Percentiles rank a stretch among this genome's conserved stretches.
Conservation (phyloP, 164 flowering plant species). For the Nymphaea thermarum region DNA sequence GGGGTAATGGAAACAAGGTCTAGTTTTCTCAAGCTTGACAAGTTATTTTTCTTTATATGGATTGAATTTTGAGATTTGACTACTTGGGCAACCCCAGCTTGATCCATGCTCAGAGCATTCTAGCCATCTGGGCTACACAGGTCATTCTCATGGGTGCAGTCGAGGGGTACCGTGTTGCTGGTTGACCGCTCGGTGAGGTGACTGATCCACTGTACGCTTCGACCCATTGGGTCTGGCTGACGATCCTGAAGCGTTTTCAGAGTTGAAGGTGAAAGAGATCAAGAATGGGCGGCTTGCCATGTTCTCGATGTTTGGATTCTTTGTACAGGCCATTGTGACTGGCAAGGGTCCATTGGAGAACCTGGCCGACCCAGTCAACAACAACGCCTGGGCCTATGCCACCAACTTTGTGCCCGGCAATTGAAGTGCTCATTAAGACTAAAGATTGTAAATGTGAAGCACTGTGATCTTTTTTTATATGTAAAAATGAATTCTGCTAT, state of each 20-base stretch:
- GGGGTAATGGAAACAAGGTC: too few relatives aligned
- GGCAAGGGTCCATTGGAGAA: conserved; percentile 5
- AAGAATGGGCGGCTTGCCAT: conserved; percentile 1
- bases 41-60: too few relatives aligned
- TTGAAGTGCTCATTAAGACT: background rate
- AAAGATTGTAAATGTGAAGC: too few relatives aligned
- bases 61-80: too few relatives aligned
- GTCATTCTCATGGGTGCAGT: conserved; percentile 1
- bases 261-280: conserved; percentile 1
- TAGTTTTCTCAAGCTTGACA: too few relatives aligned
- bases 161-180: conserved; percentile 5
- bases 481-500: background rate
- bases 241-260: conserved; percentile 1
- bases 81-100: conserved; percentile 35
- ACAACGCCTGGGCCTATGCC: conserved; percentile 4
- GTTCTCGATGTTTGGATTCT: conserved; percentile 5
- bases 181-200: background rate
- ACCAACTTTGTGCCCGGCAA: conserved; percentile 5
- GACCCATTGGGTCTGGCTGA: conserved; percentile 2
- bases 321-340: conserved; percentile 5
- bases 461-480: too few relatives aligned
- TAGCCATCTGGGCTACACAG: conserved; percentile 4
- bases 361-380: conserved; percentile 1
- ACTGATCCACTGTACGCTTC: conserved; percentile 3
- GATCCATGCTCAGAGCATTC: conserved; percentile 37